A percentile compares a stretch with the other conserved stretches of the same genome.
Evolutionary conservation across 1,139 yeast species (phyloP).

Genomic region (Taphrina deformans): DNA sequence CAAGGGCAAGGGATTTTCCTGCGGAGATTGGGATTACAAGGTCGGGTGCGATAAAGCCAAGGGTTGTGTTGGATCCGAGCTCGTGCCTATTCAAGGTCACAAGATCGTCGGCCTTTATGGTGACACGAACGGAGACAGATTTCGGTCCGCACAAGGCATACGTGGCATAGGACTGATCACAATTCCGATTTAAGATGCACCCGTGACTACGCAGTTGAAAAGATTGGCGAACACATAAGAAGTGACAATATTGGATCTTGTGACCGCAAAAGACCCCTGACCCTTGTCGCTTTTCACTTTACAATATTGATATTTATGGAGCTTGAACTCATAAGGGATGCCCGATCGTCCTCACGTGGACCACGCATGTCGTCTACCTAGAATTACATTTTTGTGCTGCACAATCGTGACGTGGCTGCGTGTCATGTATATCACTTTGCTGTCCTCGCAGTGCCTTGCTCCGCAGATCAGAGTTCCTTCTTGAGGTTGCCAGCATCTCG

Average conservation of each 20-base stretch:
- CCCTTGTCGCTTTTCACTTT: too few species aligned
- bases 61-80: neutral
- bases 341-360: neutral
- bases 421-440: too few species aligned
- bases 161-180: neutral
- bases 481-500: slow-evolving; percentile 37
- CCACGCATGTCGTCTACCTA: neutral
- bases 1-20: neutral
- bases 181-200: too few species aligned
- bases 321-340: neutral
- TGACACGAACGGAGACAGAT: neutral
- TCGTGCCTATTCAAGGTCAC: neutral
- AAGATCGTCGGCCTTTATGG: neutral
- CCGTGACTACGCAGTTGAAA: too few species aligned
- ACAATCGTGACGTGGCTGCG: too few species aligned
- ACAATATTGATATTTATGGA: too few species aligned
- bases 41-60: neutral
- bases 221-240: too few species aligned
- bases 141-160: neutral
- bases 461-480: slow-evolving; percentile 37
- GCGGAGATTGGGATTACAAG: neutral
- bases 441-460: too few species aligned
- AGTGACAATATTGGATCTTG: too few species aligned
- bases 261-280: too few species aligned
- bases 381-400: too few species aligned